phyloP scores from a whole-genome alignment of 1,284 basidiomycete species.

The Ganoderma resinaceum region DNA sequence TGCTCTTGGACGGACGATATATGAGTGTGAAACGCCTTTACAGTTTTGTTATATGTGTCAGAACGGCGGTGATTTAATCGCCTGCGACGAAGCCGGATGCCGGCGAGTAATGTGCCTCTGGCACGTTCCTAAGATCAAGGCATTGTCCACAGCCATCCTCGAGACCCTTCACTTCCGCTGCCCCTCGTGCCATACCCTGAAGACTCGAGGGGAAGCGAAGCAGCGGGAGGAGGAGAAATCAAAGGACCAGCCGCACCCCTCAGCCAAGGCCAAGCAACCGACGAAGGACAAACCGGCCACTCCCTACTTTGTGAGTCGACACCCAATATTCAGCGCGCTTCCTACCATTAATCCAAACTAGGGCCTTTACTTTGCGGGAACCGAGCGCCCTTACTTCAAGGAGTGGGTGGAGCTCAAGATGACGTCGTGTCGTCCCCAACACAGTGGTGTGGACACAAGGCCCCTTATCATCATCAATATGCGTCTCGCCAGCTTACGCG shows the following conservation, averaged over 20 bases:
- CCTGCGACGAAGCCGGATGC: not conserved
- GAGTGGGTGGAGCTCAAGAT: not conserved
- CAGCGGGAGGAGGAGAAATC: not conserved
- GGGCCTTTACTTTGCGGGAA: not conserved
- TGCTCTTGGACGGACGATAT: too few relatives aligned
- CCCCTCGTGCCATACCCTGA: not conserved
- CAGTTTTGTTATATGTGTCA: too few relatives aligned
- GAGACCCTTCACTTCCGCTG: not conserved
- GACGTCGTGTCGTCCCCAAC: not conserved
- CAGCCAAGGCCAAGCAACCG: not conserved
- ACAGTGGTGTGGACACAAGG: not conserved
- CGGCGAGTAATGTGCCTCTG: not conserved
- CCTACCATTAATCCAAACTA: not conserved
- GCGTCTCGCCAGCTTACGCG: not conserved
- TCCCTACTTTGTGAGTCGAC: not conserved
- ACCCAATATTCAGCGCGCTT: too few relatives aligned
- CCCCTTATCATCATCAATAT: not conserved
- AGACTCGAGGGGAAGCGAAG: not conserved
- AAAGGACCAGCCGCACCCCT: too few relatives aligned
- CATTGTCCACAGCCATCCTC: not conserved
- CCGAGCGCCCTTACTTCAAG: not conserved
- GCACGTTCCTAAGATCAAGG: not conserved
- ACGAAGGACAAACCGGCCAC: not conserved
- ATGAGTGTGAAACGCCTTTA: too few relatives aligned
- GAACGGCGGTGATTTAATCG: too few relatives aligned